Conservation (phyloP, 1,284 basidiomycete genomes). For the Sphaerobolus stellatus region DNA sequence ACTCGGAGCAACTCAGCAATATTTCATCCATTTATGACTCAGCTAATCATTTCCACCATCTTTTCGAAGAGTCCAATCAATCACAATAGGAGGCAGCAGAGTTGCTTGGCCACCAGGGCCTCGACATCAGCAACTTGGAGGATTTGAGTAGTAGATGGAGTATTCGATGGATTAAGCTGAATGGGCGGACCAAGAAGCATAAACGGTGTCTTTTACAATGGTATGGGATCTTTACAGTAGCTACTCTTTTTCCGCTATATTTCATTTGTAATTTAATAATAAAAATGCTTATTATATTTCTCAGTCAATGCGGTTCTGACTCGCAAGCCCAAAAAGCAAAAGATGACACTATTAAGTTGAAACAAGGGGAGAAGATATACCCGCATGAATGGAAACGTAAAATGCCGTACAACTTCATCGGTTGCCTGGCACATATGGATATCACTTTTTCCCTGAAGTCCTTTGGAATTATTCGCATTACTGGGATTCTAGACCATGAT, state of each 20-base stretch:
- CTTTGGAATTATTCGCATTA: conserved; percentile 13
- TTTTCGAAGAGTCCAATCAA: background rate
- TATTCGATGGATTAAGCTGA: background rate
- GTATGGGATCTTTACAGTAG: background rate
- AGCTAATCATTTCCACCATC: background rate
- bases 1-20: background rate
- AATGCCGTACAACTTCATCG: background rate
- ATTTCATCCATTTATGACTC: background rate
- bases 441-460: conserved; percentile 18
- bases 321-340: background rate
- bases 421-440: conserved; percentile 36
- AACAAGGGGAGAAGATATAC: background rate
- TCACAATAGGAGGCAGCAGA: background rate
- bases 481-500: conserved; percentile 28
- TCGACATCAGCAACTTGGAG: background rate
- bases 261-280: background rate
- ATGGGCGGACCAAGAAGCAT: background rate
- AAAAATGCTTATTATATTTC: background rate
- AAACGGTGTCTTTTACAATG: background rate
- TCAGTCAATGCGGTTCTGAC: background rate
- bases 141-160: background rate
- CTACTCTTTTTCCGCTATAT: background rate
- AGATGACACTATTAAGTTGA: background rate
- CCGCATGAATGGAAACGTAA: background rate
- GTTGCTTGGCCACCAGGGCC: background rate